These are phyloP conservation scores for Pythium dissimile DNA, from an alignment of 352 stramenopile species.

Conservation along the genomic window DNA sequence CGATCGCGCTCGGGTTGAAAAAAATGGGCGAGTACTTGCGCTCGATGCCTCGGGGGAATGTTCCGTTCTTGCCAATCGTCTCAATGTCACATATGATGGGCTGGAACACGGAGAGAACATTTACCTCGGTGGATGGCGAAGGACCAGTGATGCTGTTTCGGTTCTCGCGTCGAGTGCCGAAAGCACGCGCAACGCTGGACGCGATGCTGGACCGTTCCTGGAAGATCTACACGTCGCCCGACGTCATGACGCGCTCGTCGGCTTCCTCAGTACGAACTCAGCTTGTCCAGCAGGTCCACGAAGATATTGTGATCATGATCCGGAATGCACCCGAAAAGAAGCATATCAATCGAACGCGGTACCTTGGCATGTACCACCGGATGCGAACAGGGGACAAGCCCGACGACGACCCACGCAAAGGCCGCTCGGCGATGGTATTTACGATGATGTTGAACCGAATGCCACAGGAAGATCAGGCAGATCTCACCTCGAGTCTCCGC, in stretches of 20 bases:
- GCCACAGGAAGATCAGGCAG: not conserved
- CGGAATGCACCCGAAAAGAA: slow-evolving; percentile 17
- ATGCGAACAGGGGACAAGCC: slow-evolving; percentile 3
- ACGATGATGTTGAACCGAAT: slow-evolving; percentile 15
- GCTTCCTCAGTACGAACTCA: not conserved
- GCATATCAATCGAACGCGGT: not conserved
- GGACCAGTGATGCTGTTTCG: slow-evolving; percentile 12
- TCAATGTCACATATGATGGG: not conserved
- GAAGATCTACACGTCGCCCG: slow-evolving; percentile 13
- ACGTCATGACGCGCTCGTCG: not conserved
- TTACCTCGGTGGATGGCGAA: not conserved
- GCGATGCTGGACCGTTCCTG: slow-evolving; percentile 7
- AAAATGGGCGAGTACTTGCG: slow-evolving; percentile 1
- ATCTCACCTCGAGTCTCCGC: not conserved
- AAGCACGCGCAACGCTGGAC: not conserved
- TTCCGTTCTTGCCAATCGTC: not conserved
- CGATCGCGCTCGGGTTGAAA: slow-evolving; percentile 6
- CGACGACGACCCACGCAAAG: not conserved
- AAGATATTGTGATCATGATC: slow-evolving; percentile 19
- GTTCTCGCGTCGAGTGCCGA: slow-evolving; percentile 4
- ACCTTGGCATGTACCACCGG: slow-evolving; percentile 12
- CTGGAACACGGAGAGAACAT: slow-evolving; percentile 6
- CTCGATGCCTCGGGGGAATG: not conserved
- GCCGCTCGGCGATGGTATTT: not conserved
- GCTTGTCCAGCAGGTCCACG: slow-evolving; percentile 13